Conservation (phyloP, 164 flowering plant species). For the Aristolochia fimbriata region DNA sequence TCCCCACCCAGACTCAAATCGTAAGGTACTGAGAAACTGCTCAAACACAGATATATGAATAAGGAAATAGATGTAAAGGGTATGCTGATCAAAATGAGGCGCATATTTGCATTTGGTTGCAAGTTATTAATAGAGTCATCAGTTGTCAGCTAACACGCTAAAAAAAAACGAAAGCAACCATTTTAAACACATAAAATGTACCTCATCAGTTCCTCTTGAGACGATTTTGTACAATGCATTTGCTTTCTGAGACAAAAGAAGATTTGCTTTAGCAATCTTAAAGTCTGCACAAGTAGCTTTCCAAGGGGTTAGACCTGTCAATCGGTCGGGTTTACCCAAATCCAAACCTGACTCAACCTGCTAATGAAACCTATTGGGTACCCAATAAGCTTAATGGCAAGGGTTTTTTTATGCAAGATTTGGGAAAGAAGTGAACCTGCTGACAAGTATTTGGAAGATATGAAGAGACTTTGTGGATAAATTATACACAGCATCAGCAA, state of each 20-base stretch:
- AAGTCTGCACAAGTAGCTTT: background rate
- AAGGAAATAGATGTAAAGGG: background rate
- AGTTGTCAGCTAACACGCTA: background rate
- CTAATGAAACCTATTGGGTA: too few species aligned
- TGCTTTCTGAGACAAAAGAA: constrained; percentile 31
- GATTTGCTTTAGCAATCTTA: background rate
- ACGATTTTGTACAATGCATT: constrained; percentile 20
- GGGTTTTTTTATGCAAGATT: background rate
- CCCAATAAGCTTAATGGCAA: too few species aligned
- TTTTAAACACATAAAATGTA: constrained; percentile 7
- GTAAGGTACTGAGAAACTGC: constrained; percentile 83
- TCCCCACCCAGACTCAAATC: constrained; percentile 71
- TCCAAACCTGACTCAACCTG: too few species aligned
- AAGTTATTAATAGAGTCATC: background rate
- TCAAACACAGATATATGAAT: background rate
- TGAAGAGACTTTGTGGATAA: constrained; percentile 72
- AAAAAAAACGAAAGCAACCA: background rate
- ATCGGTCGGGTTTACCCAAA: too few species aligned
- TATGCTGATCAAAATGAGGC: background rate
- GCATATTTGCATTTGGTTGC: too few species aligned
- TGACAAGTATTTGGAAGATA: constrained; percentile 42
- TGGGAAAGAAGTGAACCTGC: constrained; percentile 41
- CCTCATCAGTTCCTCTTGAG: constrained; percentile 69
- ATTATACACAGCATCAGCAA: constrained; percentile 59
- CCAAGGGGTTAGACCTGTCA: too few species aligned